Base-by-base conservation (phyloP, 73 alveolate genomes). In the Diophrys sp. region DNA sequence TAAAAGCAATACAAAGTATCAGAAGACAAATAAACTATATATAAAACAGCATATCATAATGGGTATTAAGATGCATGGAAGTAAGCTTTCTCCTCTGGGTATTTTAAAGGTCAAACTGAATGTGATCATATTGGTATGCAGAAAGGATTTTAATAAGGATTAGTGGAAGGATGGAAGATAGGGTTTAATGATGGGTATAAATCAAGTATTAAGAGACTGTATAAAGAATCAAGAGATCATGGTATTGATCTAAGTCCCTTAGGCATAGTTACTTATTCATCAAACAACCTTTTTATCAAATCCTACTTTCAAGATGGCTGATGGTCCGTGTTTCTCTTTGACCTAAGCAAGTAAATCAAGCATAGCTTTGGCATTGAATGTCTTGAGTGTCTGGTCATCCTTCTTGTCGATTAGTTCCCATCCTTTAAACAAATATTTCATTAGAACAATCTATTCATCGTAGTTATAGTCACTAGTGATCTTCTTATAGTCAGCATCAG, bases 161-260 rank as follows among this genome's bases (percentile, higher is more conserved):
- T 83, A 34, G 71, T 74, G 31, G 85, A 83, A 33, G 91, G 91
- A 1, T 83, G 91, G 91, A 54, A 28, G 11, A 62, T 83, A 30
- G 91, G 91, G 25, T 83, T 83, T 83, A 85, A 83, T 44, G 91
- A 83, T 34, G 91, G 91, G 29, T 83, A 77, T 73, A 83, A 83
- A 29, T 53, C 57, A 28, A 87, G 91, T 26, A 74, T 83, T 8
- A 67, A 83, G 74, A 83, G 54, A 25, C 75, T 83, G 30, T 83
- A 69, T 70, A 70, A 80, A 34, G 91, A 83, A 24, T 87, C 91
- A 0, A 31, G 83, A 70, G 91, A 83, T 68, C 54, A 53, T 18
- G 87, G 79, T 1, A 33, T 83, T 23, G 84, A 83, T 55, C 67
- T 83, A 18, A 74, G 74, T 56, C 5, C 74, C 8, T 33, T 82